These are phyloP conservation scores for Diaporthe helianthi DNA, from an alignment of 2,329 filamentous ascomycete species.

Conservation along the genomic window DNA sequence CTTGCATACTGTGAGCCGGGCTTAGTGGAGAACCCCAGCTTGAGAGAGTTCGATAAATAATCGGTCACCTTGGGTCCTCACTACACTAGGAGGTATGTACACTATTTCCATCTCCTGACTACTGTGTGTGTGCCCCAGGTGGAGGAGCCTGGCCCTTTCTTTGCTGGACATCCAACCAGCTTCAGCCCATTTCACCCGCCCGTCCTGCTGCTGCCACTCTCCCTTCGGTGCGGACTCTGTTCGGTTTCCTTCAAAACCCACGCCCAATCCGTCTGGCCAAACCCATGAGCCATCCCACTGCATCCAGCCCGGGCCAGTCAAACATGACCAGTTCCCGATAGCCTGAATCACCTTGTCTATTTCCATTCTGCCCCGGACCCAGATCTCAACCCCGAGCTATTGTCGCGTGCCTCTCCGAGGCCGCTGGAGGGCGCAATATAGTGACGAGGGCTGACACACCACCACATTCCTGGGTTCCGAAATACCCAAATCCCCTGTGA, in stretches of 20 bases:
- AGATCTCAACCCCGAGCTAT: slow-evolving; percentile 22
- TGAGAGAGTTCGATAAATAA: slow-evolving; percentile 26
- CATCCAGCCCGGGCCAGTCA: slow-evolving; percentile 12
- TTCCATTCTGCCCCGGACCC: not conserved
- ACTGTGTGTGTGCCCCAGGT: slow-evolving; percentile 17
- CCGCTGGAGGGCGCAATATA: slow-evolving; percentile 12
- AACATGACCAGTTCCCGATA: slow-evolving; percentile 2
- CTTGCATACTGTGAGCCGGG: slow-evolving; percentile 19
- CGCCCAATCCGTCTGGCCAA: not conserved
- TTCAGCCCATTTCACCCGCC: slow-evolving; percentile 25
- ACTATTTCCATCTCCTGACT: slow-evolving; percentile 15
- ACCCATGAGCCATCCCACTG: not conserved
- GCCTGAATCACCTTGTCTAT: slow-evolving; percentile 12
- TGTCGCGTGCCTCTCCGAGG: slow-evolving; percentile 12
- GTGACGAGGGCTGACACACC: slow-evolving; percentile 16
- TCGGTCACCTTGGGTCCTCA: slow-evolving; percentile 14
- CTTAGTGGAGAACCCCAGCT: slow-evolving; percentile 30
- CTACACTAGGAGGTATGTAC: slow-evolving; percentile 24
- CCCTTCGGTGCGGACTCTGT: not conserved
- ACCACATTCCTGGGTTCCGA: not conserved
- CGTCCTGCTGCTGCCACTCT: not conserved
- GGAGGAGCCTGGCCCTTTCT: slow-evolving; percentile 18
- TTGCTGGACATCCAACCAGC: slow-evolving; percentile 29
- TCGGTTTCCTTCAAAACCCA: slow-evolving; percentile 13
- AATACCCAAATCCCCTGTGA: slow-evolving; percentile 1